Conservation (phyloP, 192 early-diverging fungal genomes). For the Mortierella alpina region DNA sequence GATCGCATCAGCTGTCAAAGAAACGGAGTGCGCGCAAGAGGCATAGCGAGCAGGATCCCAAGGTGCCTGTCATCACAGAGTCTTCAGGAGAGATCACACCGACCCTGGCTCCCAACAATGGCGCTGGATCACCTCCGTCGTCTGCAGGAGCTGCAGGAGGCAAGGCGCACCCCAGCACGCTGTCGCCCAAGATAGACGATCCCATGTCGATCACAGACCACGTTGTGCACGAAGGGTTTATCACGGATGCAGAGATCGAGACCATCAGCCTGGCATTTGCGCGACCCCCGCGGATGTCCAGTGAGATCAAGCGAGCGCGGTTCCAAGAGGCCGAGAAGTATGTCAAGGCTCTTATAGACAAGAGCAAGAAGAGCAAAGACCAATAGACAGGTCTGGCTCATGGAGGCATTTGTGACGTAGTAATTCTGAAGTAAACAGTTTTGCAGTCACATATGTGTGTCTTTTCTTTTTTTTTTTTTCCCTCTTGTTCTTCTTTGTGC, state of each 20-base stretch:
- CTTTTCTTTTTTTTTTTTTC: constrained; percentile 2
- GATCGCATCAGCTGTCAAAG: constrained; percentile 34
- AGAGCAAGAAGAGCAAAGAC: background rate
- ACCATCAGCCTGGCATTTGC: constrained; percentile 16
- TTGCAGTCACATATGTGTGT: background rate
- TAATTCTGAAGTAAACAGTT: constrained; percentile 5
- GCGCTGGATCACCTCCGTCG: background rate
- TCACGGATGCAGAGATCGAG: constrained; percentile 38
- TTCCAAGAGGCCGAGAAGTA: constrained; percentile 42
- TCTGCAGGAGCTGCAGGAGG: background rate
- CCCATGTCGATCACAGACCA: constrained; percentile 45
- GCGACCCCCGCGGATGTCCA: background rate
- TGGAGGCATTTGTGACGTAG: background rate
- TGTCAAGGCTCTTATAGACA: constrained; percentile 20
- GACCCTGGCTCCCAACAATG: background rate
- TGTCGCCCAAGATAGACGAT: constrained; percentile 17
- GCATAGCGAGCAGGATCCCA: constrained; percentile 7
- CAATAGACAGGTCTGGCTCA: background rate
- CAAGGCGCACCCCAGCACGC: constrained; percentile 9
- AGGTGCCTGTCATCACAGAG: constrained; percentile 24
- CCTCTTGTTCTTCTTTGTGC: constrained; percentile 5
- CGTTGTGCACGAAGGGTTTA: constrained; percentile 35
- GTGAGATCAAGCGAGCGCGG: constrained; percentile 31
- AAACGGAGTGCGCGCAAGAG: constrained; percentile 20
- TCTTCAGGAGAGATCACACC: constrained; percentile 38